A percentile compares a stretch with the other conserved stretches of the same genome.
Conservation (phyloP, 495 filamentous ascomycete species). For the Podospora conica region DNA sequence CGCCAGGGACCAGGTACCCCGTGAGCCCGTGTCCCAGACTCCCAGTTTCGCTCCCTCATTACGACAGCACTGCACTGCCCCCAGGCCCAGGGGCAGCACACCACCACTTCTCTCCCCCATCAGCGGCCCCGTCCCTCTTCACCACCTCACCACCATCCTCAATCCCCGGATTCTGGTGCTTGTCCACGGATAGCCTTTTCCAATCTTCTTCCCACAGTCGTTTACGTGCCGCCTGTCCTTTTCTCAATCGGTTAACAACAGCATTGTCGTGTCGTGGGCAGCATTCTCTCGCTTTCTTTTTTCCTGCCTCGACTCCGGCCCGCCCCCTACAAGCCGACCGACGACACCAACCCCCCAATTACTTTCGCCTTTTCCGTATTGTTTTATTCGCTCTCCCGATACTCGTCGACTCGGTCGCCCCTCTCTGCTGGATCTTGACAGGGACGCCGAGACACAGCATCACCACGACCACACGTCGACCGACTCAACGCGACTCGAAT, state of each 20-base stretch:
- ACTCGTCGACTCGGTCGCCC: neutral
- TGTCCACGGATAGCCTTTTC: neutral
- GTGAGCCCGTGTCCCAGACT: neutral
- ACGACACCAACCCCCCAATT: neutral
- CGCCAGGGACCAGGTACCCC: neutral
- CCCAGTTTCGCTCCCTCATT: slow-evolving; percentile 4
- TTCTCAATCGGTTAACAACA: slow-evolving; percentile 1
- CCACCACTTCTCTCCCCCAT: neutral
- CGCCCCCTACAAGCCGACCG: neutral
- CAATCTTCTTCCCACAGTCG: slow-evolving; percentile 4
- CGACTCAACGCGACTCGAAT: neutral
- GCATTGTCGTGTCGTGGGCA: slow-evolving; percentile 13
- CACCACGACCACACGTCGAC: neutral
- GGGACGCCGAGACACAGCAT: neutral
- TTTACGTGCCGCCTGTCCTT: slow-evolving; percentile 1
- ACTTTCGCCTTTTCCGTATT: neutral
- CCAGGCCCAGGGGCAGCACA: neutral
- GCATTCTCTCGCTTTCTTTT: slow-evolving; percentile 24
- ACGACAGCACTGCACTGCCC: slow-evolving; percentile 5
- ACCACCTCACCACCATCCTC: neutral
- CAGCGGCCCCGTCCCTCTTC: neutral
- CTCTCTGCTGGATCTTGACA: neutral
- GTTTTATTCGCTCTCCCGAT: neutral
- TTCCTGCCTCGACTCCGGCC: slow-evolving; percentile 17
- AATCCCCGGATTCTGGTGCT: neutral